A percentile compares a stretch with the other conserved stretches of the same genome.
Conservation (phyloP, 805 yeast genomes). For the Allodekkera sacchari region DNA sequence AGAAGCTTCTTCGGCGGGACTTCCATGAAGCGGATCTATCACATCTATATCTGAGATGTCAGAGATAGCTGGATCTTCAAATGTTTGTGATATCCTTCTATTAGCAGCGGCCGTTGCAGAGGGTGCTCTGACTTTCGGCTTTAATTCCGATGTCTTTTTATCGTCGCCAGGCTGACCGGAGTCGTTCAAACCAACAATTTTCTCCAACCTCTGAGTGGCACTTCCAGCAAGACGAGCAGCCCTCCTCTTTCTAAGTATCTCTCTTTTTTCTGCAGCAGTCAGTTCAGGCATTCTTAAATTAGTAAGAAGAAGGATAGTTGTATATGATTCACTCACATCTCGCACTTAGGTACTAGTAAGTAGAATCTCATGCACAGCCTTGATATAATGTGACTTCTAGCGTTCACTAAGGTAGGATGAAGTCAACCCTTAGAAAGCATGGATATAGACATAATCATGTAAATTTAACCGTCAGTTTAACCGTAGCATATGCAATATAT, state of each 20-base stretch:
- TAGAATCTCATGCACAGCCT: too few relatives aligned
- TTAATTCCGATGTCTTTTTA: constrained; percentile 12
- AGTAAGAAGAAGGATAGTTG: neutral
- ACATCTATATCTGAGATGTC: constrained; percentile 2
- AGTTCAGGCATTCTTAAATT: constrained; percentile 29
- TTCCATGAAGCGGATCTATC: constrained; percentile 5
- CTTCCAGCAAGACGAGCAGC: constrained; percentile 53
- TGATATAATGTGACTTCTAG: too few relatives aligned
- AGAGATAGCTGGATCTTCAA: constrained; percentile 1
- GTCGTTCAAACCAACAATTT: constrained; percentile 33
- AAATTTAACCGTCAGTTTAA: too few relatives aligned
- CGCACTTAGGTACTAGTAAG: too few relatives aligned
- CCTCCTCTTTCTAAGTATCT: constrained; percentile 52
- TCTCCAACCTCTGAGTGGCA: constrained; percentile 45
- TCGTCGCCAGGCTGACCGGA: constrained; percentile 27
- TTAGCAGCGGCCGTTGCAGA: constrained; percentile 1
- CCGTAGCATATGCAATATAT: too few relatives aligned
- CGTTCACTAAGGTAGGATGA: too few relatives aligned
- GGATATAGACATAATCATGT: too few relatives aligned
- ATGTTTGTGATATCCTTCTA: neutral
- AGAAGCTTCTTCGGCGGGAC: constrained; percentile 6
- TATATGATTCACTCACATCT: too few relatives aligned
- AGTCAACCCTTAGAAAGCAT: too few relatives aligned
- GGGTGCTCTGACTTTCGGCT: constrained; percentile 15
- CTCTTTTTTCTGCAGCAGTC: constrained; percentile 50